A percentile compares a stretch with the other conserved stretches of the same genome.
Conservation (phyloP, 176 grass and related monocot species). For the Cenchrus fungigraminus region DNA sequence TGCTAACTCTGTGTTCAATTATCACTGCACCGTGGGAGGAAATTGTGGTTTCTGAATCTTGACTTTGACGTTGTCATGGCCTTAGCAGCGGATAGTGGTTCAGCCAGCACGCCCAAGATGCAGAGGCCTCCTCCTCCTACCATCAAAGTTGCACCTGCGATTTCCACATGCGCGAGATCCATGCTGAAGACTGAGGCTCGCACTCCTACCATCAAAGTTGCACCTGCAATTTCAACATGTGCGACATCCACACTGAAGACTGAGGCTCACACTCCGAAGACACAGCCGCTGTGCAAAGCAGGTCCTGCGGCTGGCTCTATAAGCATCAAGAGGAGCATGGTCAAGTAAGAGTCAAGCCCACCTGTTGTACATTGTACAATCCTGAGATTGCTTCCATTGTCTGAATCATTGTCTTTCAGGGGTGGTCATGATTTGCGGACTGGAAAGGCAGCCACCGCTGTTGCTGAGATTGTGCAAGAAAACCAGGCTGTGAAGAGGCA, state of each 20-base stretch:
- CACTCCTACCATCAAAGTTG: not conserved
- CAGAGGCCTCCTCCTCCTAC: constrained; percentile 31
- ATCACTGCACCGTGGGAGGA: not conserved
- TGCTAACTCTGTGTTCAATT: not conserved
- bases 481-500: constrained; percentile 95
- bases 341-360: constrained; percentile 53
- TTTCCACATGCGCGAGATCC: constrained; percentile 3
- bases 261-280: constrained; percentile 38
- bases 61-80: constrained; percentile 1
- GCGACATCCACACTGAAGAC: constrained; percentile 9
- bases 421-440: not conserved
- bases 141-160: not conserved
- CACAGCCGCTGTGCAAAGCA: constrained; percentile 36
- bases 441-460: constrained; percentile 19
- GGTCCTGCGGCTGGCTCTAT: constrained; percentile 37
- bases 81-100: constrained; percentile 43
- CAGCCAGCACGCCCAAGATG: constrained; percentile 46
- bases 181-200: constrained; percentile 9
- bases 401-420: constrained; percentile 39
- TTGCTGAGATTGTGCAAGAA: constrained; percentile 66
- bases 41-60: constrained; percentile 23
- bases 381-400: not conserved
- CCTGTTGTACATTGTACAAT: not conserved
- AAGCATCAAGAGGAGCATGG: constrained; percentile 50
- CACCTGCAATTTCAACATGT: not conserved